Percentiles rank a stretch among this genome's conserved stretches.
These are phyloP conservation scores for Noccaea bulbosa DNA, from an alignment of 345 rosid genomes.

Conservation along the genomic window DNA sequence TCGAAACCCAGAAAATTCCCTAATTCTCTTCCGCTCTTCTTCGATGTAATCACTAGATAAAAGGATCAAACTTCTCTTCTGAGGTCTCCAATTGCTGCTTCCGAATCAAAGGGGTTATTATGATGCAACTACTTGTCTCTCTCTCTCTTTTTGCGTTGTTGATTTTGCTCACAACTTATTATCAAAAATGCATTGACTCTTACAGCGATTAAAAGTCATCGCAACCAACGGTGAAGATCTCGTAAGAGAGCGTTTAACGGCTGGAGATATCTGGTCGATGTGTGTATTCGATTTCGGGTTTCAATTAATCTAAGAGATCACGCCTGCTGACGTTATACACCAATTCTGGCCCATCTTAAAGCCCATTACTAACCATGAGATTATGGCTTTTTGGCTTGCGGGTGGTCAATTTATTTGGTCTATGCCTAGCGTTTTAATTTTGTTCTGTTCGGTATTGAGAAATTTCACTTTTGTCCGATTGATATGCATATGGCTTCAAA, in stretches of 20 bases:
- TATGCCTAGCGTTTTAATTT: no score
- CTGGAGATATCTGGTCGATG: not conserved
- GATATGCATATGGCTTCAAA: not conserved
- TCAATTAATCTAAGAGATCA: not conserved
- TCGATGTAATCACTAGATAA: slow-evolving; percentile 25
- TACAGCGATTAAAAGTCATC: slow-evolving; percentile 44
- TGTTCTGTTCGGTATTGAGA: not conserved
- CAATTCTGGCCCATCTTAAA: not conserved
- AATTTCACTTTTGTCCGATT: not conserved
- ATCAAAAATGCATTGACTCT: slow-evolving; percentile 16
- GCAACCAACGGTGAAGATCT: slow-evolving; percentile 51
- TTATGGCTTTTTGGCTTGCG: not conserved
- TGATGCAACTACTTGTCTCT: slow-evolving; percentile 45
- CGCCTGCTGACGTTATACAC: slow-evolving; percentile 13
- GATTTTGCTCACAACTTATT: slow-evolving; percentile 3
- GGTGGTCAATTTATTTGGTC: no score
- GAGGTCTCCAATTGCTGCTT: slow-evolving; percentile 55
- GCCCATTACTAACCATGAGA: not conserved
- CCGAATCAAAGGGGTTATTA: slow-evolving; percentile 49
- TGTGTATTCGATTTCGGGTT: slow-evolving; percentile 13
- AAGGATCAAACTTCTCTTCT: slow-evolving; percentile 21
- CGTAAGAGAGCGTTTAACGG: not conserved
- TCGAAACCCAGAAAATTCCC: slow-evolving; percentile 1
- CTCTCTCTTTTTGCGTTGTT: slow-evolving; percentile 12
- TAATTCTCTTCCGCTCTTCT: not conserved